phyloP scores from a whole-genome alignment of 2,329 filamentous ascomycete species.

The Fusarium burgessii region DNA sequence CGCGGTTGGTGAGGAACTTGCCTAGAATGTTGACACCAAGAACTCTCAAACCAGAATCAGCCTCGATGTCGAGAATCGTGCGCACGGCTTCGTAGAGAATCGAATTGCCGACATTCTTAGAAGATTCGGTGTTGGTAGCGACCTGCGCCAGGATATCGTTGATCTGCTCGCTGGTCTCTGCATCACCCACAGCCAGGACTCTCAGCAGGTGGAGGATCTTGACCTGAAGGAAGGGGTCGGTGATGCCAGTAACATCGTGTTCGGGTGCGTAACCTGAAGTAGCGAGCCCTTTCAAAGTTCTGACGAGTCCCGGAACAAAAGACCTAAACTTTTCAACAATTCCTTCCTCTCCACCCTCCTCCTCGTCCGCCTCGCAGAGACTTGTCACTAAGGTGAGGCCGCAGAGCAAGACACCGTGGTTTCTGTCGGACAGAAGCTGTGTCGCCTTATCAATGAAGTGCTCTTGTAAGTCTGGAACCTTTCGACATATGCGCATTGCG shows the following conservation, averaged over 20 bases:
- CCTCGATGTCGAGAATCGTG: constrained; percentile 97
- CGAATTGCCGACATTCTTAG: constrained; percentile 98
- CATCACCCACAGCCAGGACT: constrained; percentile 87
- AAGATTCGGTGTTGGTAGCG: constrained; percentile 96
- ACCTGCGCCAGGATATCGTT: constrained; percentile 98
- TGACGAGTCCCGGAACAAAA: constrained; percentile 85
- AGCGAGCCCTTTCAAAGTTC: constrained; percentile 90
- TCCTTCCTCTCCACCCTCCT: constrained; percentile 88
- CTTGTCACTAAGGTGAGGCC: constrained; percentile 91
- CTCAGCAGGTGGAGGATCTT: constrained; percentile 91
- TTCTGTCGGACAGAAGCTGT: constrained; percentile 87
- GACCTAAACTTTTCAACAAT: constrained; percentile 92
- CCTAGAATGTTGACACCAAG: constrained; percentile 98
- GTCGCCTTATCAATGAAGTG: constrained; percentile 97
- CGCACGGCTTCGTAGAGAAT: constrained; percentile 97
- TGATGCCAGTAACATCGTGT: constrained; percentile 98
- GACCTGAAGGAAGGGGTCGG: constrained; percentile 96
- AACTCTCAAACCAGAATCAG: constrained; percentile 92
- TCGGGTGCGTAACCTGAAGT: constrained; percentile 97
- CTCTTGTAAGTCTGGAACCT: constrained; percentile 96
- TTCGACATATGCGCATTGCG: constrained; percentile 98
- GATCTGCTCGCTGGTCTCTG: constrained; percentile 92
- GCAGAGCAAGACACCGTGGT: constrained; percentile 94
- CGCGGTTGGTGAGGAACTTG: constrained; percentile 97
- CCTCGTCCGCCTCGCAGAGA: constrained; percentile 94